Evolutionary conservation across 2,329 filamentous ascomycete genomes (phyloP).

Genomic region (Albophoma yamanashiensis): DNA sequence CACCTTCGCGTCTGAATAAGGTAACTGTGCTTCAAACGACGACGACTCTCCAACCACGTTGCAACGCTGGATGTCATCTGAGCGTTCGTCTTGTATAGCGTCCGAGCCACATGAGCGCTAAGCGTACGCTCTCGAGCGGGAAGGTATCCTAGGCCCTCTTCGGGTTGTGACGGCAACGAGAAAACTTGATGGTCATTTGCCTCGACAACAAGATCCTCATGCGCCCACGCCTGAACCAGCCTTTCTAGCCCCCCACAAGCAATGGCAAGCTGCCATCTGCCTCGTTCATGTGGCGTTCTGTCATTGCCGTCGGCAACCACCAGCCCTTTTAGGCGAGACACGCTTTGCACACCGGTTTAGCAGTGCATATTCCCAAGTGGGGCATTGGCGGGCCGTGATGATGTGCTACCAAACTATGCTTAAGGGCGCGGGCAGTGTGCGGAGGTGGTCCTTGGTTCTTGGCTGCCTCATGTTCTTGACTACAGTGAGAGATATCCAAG

Average conservation of each 20-base stretch:
- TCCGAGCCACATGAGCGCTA: not conserved
- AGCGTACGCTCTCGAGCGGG: not conserved
- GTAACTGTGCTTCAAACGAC: not conserved
- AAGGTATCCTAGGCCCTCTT: not conserved
- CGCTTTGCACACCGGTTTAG: not conserved
- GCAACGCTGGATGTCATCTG: not conserved
- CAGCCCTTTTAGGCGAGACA: not conserved
- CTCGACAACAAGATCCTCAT: not conserved
- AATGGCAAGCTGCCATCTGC: not conserved
- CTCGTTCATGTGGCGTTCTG: not conserved
- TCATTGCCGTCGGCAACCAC: not conserved
- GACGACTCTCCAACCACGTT: not conserved
- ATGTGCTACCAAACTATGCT: not conserved
- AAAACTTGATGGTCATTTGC: not conserved
- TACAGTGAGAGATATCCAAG: not conserved
- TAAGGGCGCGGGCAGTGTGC: too few species aligned
- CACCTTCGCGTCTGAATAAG: not conserved
- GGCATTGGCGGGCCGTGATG: not conserved
- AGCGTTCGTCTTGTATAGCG: not conserved
- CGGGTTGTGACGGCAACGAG: not conserved
- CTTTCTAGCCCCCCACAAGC: not conserved
- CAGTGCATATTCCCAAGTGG: not conserved
- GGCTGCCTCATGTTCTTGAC: not conserved
- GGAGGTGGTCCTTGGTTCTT: not conserved
- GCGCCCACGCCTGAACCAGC: not conserved